A percentile compares a stretch with the other conserved stretches of the same genome.
Evolutionary conservation across 176 grass and related monocot genomes (phyloP).

Genomic region (Carex parvula): DNA sequence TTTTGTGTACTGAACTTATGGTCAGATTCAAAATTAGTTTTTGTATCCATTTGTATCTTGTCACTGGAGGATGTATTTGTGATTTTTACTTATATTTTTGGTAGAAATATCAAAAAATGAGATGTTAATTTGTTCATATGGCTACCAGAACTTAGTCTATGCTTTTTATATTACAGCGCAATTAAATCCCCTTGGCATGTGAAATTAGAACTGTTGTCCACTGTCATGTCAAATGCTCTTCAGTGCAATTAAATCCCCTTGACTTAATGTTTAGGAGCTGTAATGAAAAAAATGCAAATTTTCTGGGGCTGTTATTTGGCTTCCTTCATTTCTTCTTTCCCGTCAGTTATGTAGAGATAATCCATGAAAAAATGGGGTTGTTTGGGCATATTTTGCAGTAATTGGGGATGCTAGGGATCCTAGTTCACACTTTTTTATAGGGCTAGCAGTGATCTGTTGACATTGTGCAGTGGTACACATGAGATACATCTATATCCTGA

Average conservation of each 20-base stretch:
- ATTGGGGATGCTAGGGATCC: background rate
- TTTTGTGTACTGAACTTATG: background rate
- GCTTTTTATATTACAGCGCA: background rate
- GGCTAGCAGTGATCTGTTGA: background rate
- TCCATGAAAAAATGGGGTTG: background rate
- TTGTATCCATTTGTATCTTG: background rate
- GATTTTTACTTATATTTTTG: background rate
- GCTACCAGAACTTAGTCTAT: background rate
- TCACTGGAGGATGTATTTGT: background rate
- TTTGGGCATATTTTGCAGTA: background rate
- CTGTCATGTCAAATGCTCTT: background rate
- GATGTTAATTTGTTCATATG: background rate
- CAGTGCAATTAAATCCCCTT: background rate
- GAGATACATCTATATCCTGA: background rate
- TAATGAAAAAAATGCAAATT: background rate
- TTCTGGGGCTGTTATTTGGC: background rate
- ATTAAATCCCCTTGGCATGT: background rate
- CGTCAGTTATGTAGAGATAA: background rate
- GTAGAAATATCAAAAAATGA: background rate
- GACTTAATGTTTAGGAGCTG: background rate
- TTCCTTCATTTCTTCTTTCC: background rate
- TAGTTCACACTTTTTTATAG: background rate
- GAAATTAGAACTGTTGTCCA: background rate
- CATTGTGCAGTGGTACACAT: conserved; percentile 3
- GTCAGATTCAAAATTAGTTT: background rate